Percentiles rank a stretch among this genome's conserved stretches.
Evolutionary conservation across 805 yeast species (phyloP).

Genomic region (Naumovozyma baii): DNA sequence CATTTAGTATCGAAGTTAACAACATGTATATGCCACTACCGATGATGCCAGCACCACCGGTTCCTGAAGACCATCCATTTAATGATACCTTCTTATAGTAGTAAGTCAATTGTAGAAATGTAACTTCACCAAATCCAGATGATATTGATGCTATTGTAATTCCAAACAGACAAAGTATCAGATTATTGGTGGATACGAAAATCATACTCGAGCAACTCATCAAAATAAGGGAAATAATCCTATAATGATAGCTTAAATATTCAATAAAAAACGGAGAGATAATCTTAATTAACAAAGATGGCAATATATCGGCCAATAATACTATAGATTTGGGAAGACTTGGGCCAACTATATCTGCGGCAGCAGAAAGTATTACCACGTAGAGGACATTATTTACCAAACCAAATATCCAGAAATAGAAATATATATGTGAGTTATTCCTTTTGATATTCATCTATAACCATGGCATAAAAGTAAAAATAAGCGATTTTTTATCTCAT

Average conservation of each 20-base stretch:
- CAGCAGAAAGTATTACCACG: constrained; percentile 86
- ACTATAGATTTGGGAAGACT: constrained; percentile 77
- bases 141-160: constrained; percentile 71
- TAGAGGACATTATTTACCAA: constrained; percentile 79
- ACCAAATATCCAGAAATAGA: constrained; percentile 74
- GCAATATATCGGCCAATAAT: constrained; percentile 75
- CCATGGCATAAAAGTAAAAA: background rate
- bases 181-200: constrained; percentile 34
- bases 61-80: constrained; percentile 87
- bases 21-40: constrained; percentile 70
- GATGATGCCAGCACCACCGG: constrained; percentile 88
- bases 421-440: constrained; percentile 24
- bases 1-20: constrained; percentile 56
- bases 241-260: constrained; percentile 42
- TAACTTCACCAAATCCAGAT: constrained; percentile 85
- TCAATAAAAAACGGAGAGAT: constrained; percentile 76
- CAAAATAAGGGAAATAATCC: constrained; percentile 47
- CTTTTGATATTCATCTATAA: background rate
- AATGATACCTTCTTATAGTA: constrained; percentile 52
- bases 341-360: constrained; percentile 83
- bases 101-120: constrained; percentile 82
- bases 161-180: constrained; percentile 47
- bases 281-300: constrained; percentile 64
- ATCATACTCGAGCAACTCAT: constrained; percentile 71
- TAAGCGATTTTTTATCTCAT: too few relatives aligned